Conservation (phyloP, 2,329 filamentous ascomycete species). For the Aspergillus brasiliensis region DNA sequence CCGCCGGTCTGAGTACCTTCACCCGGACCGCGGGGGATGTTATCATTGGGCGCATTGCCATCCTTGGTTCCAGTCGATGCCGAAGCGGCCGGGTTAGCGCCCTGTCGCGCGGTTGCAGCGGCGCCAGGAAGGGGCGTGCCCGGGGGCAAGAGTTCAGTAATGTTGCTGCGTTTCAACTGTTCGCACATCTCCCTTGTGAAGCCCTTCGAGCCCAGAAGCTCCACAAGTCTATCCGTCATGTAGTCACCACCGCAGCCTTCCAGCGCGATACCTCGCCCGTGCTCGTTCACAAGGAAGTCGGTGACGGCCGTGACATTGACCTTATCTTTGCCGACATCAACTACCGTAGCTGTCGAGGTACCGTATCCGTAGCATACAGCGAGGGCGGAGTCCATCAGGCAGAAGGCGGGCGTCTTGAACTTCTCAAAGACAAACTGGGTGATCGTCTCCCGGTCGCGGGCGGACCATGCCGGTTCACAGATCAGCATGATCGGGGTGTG, state of each 20-base stretch:
- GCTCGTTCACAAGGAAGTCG: constrained; percentile 75
- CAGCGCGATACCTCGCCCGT: constrained; percentile 63
- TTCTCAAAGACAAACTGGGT: constrained; percentile 97
- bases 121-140: constrained; percentile 57
- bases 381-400: constrained; percentile 83
- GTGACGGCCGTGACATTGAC: constrained; percentile 89
- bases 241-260: constrained; percentile 79
- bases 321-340: constrained; percentile 91
- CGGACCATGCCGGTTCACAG: constrained; percentile 85
- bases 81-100: constrained; percentile 57
- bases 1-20: constrained; percentile 58
- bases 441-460: constrained; percentile 81
- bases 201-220: constrained; percentile 62
- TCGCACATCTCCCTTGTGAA: constrained; percentile 66
- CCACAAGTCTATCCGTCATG: constrained; percentile 73
- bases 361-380: constrained; percentile 83
- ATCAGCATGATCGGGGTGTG: constrained; percentile 93
- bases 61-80: constrained; percentile 57
- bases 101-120: constrained; percentile 43
- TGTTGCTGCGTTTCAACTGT: constrained; percentile 64
- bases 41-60: constrained; percentile 41
- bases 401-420: constrained; percentile 90
- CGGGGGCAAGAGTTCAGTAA: constrained; percentile 62
- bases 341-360: constrained; percentile 75
- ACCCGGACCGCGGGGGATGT: constrained; percentile 56